Evolutionary conservation across 2,329 filamentous ascomycete species (phyloP), one percentile per base, ranked within the genome.

Genomic region (Paraphoma chrysanthemicola): DNA sequence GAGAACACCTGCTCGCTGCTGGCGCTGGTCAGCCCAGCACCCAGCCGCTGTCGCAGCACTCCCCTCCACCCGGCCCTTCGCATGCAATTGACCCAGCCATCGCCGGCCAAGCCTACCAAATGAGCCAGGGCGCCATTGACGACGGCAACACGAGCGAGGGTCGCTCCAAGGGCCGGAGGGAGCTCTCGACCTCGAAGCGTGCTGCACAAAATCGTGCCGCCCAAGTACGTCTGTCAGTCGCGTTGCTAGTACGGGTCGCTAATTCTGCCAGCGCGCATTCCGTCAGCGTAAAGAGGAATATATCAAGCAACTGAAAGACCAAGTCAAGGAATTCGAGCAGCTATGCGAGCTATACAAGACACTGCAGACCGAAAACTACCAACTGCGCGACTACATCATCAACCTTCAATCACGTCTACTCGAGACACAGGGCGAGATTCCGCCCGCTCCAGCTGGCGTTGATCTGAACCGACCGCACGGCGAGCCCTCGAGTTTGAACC

Each of bases 211-310:
- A 99, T 74, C 85, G 95, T 75, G 95, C 94, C 68, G 95, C 95
- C 51, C 95, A 99, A 88, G 95, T 97, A 85, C 10, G 59, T 54
- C 7, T 39, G 28, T 18, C 23, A 28, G 41, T 43, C 44, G 33
- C 56, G 12, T 45, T 16, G 29, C 9, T 14, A 4, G 9, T 44
- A 64, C 56, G 52, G 30, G 16, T 10, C 64, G 63, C 69, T 74
- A 56, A 73, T 63, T 4, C 12, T 16, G 8, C 18, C 64, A 99
- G 94, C 88, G 95, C 75, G 95, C 95, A 42, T 99, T 99, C 79
- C 91, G 95, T 42, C 93, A 98, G 80, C 90, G 95, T 61, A 99
- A 99, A 76, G 95, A 99, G 79, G 91, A 92, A 44, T 97, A 99
- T 77, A 99, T 99, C 77, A 96, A 96, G 82, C 96, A 96, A 76